These are phyloP conservation scores for Cryptococcus sp. DNA, from an alignment of 1,284 basidiomycete genomes.

Conservation along the genomic window DNA sequence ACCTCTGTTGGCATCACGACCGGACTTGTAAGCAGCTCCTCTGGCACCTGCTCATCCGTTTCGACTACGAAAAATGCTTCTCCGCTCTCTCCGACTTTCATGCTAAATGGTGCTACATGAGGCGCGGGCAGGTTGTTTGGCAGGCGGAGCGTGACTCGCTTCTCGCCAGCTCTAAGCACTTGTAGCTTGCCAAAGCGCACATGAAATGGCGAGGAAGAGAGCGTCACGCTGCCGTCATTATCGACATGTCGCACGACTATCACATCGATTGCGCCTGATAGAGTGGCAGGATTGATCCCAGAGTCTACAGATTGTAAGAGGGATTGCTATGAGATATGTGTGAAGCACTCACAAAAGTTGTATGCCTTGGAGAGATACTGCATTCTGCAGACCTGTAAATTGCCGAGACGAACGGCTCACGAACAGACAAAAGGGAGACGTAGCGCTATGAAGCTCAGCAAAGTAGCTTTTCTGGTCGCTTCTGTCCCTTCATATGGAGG, in stretches of 20 bases:
- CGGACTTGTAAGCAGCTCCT: conserved; percentile 90
- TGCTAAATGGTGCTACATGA: conserved; percentile 72
- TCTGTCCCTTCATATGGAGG: no score
- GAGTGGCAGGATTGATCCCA: conserved; percentile 83
- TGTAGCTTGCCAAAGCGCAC: conserved; percentile 98
- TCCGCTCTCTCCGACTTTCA: conserved; percentile 99
- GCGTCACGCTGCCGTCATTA: conserved; percentile 61
- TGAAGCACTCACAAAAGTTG: conserved; percentile 42
- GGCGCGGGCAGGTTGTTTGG: conserved; percentile 52
- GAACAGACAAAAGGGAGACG: no score
- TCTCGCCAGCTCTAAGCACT: conserved; percentile 89
- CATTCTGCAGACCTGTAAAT: conserved; percentile 18
- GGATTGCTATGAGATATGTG: no score
- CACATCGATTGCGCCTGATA: conserved; percentile 96
- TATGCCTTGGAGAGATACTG: conserved; percentile 52
- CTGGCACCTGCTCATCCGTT: conserved; percentile 90
- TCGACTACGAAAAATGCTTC: conserved; percentile 99
- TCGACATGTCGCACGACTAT: conserved; percentile 82
- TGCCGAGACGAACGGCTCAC: no score
- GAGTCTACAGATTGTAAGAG: conserved; percentile 39
- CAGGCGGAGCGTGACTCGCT: conserved; percentile 83
- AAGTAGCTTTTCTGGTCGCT: no score
- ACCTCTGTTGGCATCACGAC: conserved; percentile 60
- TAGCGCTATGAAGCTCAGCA: no score
- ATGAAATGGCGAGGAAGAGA: conserved; percentile 95